phyloP scores from a whole-genome alignment of 2,329 filamentous ascomycete genomes.

The Cadophora luteo-olivacea region DNA sequence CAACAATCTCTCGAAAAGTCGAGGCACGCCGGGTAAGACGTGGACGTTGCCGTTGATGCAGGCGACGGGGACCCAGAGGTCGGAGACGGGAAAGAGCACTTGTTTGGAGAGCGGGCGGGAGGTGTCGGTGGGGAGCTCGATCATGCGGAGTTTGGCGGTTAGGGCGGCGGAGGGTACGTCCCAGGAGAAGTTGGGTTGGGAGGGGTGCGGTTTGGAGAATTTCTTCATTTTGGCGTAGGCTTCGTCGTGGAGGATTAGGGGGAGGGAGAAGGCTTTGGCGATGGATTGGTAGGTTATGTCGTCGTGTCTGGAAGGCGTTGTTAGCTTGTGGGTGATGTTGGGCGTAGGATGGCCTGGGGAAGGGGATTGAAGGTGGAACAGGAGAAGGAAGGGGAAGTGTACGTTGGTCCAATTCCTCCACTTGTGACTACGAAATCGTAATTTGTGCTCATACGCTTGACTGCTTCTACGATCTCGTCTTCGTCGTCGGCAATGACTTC shows the following conservation, averaged over 20 bases:
- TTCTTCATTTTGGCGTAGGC: conserved; percentile 84
- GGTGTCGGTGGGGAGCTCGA: conserved; percentile 80
- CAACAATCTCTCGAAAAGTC: conserved; percentile 79
- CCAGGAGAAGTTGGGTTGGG: conserved; percentile 82
- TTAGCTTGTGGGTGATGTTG: conserved; percentile 13
- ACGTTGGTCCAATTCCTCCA: conserved; percentile 96
- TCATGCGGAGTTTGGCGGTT: conserved; percentile 88
- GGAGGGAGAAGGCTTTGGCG: conserved; percentile 83
- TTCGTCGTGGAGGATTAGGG: conserved; percentile 77
- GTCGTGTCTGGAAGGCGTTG: conserved; percentile 71
- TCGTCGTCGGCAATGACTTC: conserved; percentile 96
- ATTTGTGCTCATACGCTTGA: conserved; percentile 81
- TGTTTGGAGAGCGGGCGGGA: conserved; percentile 70
- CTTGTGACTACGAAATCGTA: conserved; percentile 97
- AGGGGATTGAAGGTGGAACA: no score
- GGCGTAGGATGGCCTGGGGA: no score
- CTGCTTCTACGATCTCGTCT: conserved; percentile 83
- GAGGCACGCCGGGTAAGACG: conserved; percentile 88
- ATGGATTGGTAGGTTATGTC: conserved; percentile 97
- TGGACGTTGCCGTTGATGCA: conserved; percentile 94
- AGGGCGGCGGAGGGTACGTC: conserved; percentile 79
- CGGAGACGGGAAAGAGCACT: conserved; percentile 78
- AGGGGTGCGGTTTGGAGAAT: conserved; percentile 75
- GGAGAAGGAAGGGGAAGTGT: conserved; percentile 46
- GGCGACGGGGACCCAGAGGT: conserved; percentile 88